Conservation (phyloP, 2,329 filamentous ascomycete genomes). For the Parafenestella ontariensis region DNA sequence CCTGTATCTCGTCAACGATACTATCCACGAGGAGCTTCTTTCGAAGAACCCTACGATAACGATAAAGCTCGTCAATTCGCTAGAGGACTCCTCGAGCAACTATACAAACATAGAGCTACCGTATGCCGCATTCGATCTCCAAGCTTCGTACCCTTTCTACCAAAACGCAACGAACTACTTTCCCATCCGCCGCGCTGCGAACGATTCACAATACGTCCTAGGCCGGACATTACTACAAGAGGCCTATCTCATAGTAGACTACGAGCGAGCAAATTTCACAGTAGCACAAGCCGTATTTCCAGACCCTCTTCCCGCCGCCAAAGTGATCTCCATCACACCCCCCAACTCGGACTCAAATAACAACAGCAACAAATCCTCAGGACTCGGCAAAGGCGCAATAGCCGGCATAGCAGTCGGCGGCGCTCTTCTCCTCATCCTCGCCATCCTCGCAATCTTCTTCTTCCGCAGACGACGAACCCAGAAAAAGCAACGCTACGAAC, state of each 20-base stretch:
- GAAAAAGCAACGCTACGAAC: slow-evolving; percentile 26
- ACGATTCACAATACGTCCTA: slow-evolving; percentile 65
- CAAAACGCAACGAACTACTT: slow-evolving; percentile 72
- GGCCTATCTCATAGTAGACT: slow-evolving; percentile 60
- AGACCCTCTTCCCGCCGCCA: slow-evolving; percentile 36
- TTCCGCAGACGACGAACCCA: slow-evolving; percentile 27
- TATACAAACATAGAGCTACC: slow-evolving; percentile 55
- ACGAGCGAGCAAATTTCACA: slow-evolving; percentile 56
- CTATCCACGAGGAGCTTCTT: slow-evolving; percentile 41
- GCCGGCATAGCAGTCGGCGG: slow-evolving; percentile 42
- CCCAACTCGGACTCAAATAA: slow-evolving; percentile 2
- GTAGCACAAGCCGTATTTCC: slow-evolving; percentile 49
- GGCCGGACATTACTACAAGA: slow-evolving; percentile 74
- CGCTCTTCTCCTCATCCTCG: slow-evolving; percentile 22
- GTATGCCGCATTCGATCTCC: slow-evolving; percentile 58
- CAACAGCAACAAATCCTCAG: slow-evolving; percentile 5
- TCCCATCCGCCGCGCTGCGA: slow-evolving; percentile 65
- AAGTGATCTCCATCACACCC: slow-evolving; percentile 37
- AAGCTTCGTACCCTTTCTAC: slow-evolving; percentile 60
- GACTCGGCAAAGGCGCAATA: slow-evolving; percentile 38
- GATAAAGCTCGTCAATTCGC: slow-evolving; percentile 45
- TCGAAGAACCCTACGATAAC: slow-evolving; percentile 46
- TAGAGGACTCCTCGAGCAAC: slow-evolving; percentile 38
- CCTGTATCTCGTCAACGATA: slow-evolving; percentile 51
- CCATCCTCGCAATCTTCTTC: slow-evolving; percentile 28